phyloP scores from a whole-genome alignment of 176 grass and related monocot species.

The Microstegium vimineum region DNA sequence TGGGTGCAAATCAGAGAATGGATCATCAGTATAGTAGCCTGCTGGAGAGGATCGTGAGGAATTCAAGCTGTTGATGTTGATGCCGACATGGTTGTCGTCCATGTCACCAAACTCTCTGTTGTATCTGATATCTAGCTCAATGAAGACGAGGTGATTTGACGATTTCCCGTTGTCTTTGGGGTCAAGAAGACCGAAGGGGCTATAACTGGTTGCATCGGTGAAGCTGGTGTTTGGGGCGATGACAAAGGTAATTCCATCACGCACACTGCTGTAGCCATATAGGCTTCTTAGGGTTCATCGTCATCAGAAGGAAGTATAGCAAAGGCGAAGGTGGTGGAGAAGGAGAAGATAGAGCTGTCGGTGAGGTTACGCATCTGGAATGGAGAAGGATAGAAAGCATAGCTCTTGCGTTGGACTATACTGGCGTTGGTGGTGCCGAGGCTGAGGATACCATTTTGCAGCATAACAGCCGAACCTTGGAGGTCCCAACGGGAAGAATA shows the following conservation, averaged over 20 bases:
- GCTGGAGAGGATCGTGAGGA: background rate
- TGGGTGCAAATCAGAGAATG: background rate
- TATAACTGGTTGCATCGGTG: background rate
- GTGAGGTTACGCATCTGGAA: background rate
- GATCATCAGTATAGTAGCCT: background rate
- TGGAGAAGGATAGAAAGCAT: background rate
- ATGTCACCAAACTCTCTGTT: background rate
- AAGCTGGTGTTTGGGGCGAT: background rate
- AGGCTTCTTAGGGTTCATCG: too few species aligned
- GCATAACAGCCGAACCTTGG: too few species aligned
- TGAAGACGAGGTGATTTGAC: too few species aligned
- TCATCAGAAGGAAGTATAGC: background rate
- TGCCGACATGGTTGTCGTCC: background rate
- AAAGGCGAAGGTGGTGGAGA: background rate
- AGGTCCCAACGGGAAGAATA: too few species aligned
- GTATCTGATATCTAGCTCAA: too few species aligned
- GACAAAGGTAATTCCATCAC: background rate
- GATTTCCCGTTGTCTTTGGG: too few species aligned
- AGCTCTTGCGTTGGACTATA: too few species aligned
- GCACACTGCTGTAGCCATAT: too few species aligned
- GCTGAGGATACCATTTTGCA: too few species aligned
- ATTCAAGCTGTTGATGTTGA: background rate
- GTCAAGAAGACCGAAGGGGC: background rate
- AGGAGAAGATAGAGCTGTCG: background rate
- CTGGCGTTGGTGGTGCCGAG: too few species aligned